Percentiles rank a stretch among this genome's conserved stretches.
phyloP scores from a whole-genome alignment of 208 protist genomes.

The Trichomonas vaginalis region DNA sequence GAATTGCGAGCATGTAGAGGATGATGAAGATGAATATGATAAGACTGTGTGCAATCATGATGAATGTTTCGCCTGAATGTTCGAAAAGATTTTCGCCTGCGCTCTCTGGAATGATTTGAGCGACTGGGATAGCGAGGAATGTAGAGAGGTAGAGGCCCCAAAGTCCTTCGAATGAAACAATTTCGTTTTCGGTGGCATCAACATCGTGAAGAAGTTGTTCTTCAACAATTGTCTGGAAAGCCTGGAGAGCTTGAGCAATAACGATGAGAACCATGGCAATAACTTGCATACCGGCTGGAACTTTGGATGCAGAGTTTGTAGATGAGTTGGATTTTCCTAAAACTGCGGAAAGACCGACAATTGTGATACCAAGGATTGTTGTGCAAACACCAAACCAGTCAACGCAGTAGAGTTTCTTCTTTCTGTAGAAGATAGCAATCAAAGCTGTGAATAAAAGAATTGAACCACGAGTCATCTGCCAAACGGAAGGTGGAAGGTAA shows the following conservation, averaged over 20 bases:
- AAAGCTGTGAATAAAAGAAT: not conserved
- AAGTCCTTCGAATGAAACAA: not conserved
- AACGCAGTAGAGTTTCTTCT: not conserved
- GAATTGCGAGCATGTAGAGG: not conserved
- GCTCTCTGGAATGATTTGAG: not conserved
- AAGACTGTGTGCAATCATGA: not conserved
- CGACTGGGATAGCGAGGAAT: not conserved
- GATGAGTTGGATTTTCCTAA: not conserved
- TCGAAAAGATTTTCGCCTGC: not conserved
- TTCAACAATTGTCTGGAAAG: not conserved
- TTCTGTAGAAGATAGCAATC: not conserved
- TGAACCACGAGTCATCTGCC: not conserved
- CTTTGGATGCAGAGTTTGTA: not conserved
- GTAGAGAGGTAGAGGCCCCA: not conserved
- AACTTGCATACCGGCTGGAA: not conserved
- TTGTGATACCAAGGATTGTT: not conserved
- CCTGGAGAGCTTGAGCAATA: not conserved
- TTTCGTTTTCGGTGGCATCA: not conserved
- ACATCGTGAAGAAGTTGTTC: constrained; percentile 13
- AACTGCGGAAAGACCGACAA: not conserved
- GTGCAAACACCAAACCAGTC: not conserved
- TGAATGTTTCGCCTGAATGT: not conserved
- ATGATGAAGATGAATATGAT: not conserved
- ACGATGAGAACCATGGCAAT: not conserved
- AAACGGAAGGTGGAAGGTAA: not conserved